These are phyloP conservation scores for Turritis glabra DNA, from an alignment of 345 rosid genomes.

Conservation along the genomic window DNA sequence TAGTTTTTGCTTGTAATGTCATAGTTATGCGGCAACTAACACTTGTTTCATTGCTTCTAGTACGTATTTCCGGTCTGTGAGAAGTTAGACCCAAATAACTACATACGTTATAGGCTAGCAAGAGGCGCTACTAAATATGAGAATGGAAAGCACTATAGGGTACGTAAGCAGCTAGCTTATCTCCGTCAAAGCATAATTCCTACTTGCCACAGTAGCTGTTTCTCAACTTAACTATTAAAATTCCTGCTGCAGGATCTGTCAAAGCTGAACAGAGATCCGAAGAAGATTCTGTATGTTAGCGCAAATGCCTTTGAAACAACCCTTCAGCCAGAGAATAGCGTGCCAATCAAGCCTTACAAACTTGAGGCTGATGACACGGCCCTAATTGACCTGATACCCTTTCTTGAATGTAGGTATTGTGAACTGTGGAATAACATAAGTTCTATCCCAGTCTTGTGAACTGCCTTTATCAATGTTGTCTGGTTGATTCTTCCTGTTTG, in stretches of 20 bases:
- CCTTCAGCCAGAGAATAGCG: constrained; percentile 90
- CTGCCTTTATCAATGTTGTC: neutral
- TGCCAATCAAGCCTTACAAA: constrained; percentile 80
- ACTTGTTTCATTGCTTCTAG: constrained; percentile 46
- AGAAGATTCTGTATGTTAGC: constrained; percentile 76
- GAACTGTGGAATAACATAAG: neutral
- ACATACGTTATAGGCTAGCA: constrained; percentile 66
- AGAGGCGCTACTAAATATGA: constrained; percentile 87
- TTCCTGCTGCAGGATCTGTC: constrained; percentile 77
- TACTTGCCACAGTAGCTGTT: constrained; percentile 7
- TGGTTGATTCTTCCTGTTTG: constrained; percentile 14
- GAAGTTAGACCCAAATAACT: constrained; percentile 73
- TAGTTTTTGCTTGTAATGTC: neutral
- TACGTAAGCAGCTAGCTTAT: constrained; percentile 39
- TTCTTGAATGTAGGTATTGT: constrained; percentile 83
- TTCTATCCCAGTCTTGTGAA: constrained; percentile 1
- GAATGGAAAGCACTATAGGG: constrained; percentile 90
- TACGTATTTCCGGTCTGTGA: constrained; percentile 82
- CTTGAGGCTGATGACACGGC: constrained; percentile 81
- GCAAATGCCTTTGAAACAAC: constrained; percentile 73
- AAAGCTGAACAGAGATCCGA: constrained; percentile 93
- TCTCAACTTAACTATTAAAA: constrained; percentile 5
- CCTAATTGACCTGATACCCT: constrained; percentile 93
- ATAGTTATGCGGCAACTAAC: neutral
- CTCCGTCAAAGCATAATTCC: neutral